These are phyloP conservation scores for Thyridium curvatum DNA, from an alignment of 2,329 filamentous ascomycete species.

Conservation along the genomic window DNA sequence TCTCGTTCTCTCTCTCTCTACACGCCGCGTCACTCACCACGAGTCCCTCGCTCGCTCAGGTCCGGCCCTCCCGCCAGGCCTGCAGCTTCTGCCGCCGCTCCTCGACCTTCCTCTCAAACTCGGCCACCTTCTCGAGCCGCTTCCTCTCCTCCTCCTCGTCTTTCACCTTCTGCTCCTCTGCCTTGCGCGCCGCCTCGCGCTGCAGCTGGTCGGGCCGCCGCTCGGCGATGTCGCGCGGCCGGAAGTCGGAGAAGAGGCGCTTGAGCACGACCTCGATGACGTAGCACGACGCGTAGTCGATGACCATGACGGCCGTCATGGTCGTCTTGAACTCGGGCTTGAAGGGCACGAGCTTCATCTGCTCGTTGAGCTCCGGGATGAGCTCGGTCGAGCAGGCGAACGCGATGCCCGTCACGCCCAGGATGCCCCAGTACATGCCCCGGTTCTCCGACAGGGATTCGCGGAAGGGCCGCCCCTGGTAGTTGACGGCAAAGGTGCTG, in stretches of 20 bases:
- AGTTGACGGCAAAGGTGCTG: constrained; percentile 98
- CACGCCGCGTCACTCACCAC: too few relatives aligned
- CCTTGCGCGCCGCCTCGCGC: constrained; percentile 65
- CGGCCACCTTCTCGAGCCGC: constrained; percentile 47
- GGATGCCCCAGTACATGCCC: constrained; percentile 96
- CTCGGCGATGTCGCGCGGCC: constrained; percentile 86
- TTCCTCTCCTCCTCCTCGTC: constrained; percentile 46
- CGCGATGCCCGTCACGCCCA: constrained; percentile 82
- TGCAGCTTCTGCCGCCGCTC: constrained; percentile 42
- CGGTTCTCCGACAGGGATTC: constrained; percentile 93
- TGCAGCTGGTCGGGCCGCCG: constrained; percentile 81
- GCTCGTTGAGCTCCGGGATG: constrained; percentile 88
- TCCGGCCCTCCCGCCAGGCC: constrained; percentile 34
- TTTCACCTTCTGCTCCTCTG: constrained; percentile 44
- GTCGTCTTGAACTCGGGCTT: constrained; percentile 80
- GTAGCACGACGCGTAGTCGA: constrained; percentile 85
- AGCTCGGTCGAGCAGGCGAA: constrained; percentile 95
- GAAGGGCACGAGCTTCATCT: constrained; percentile 89
- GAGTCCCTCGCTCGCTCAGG: too few relatives aligned
- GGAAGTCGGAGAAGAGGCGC: constrained; percentile 80
- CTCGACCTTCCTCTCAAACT: constrained; percentile 52
- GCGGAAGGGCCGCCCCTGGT: constrained; percentile 95
- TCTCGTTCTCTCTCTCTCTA: too few relatives aligned
- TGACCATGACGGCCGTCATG: constrained; percentile 76
- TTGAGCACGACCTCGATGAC: constrained; percentile 84